Base-by-base conservation (phyloP, 495 filamentous ascomycete species). In the Oidiodendron maius region DNA sequence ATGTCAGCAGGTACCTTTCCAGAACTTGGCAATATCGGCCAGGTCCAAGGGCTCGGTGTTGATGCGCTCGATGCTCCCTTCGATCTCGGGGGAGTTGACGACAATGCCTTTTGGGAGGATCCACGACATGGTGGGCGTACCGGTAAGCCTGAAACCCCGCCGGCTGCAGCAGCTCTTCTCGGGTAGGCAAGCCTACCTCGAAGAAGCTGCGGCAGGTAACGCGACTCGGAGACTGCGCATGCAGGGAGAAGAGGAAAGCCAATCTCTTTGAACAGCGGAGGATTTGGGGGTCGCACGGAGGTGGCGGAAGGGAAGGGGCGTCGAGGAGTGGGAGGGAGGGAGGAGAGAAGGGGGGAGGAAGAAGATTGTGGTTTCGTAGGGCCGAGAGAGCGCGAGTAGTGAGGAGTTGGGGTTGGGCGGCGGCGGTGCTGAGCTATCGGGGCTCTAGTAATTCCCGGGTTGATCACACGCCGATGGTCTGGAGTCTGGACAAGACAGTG, bases 1-100 rank as follows among this genome's bases (percentile, higher is more conserved):
- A n/a, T n/a, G n/a, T n/a, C n/a, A n/a, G n/a, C n/a, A n/a, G n/a
- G 3, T 73, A 78, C 75, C 72, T 58, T 71, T 70, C 62, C 72
- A 77, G 50, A 69, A 68, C 47, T 66, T 64, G 50, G 58, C 64
- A 51, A 77, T 71, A 41, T 73, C 68, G 46, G 70, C 72, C 18
- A 65, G 55, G 28, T 73, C 71, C 32, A 78, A 34, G 3, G 59
- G 56, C 34, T 51, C 38, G 52, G 23, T 64, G 50, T 28, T 62
- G 54, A 62, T 72, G 55, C 69, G 67, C 45, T 70, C 71, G 41
- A 77, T 66, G 46, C 69, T 66, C 1, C 59, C 64, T 52, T 71
- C 71, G 24, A 74, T 62, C 36, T 67, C 54, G 11, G 53, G 48
- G 20, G 62, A 67, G 26, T 30, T 22, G 44, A 66, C 62, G 36